Percentiles rank a stretch among this genome's conserved stretches.
These are phyloP conservation scores for Smallanthus sonchifolius DNA, from an alignment of 129 eudicot species.

Conservation along the genomic window DNA sequence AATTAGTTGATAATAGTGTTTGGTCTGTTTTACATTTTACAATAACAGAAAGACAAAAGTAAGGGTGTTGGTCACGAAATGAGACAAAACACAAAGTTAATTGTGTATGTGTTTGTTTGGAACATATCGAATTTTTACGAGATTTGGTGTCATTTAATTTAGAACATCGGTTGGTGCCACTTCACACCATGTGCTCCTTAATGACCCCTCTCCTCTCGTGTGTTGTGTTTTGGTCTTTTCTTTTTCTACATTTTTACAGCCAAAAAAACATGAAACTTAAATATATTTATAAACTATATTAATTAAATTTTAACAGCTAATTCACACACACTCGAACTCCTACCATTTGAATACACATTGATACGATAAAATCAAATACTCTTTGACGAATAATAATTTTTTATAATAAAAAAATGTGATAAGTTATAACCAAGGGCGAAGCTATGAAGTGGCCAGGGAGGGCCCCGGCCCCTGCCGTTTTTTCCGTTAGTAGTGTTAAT, in stretches of 20 bases:
- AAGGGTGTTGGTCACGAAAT: background rate
- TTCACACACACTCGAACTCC: too few relatives aligned
- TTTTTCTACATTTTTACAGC: background rate
- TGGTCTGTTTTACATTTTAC: background rate
- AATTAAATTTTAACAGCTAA: too few relatives aligned
- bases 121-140: conserved; percentile 24
- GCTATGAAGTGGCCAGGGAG: too few relatives aligned
- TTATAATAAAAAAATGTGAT: too few relatives aligned
- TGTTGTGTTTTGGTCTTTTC: background rate
- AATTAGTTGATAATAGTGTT: conserved; percentile 1
- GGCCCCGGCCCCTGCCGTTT: too few relatives aligned
- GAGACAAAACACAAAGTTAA: conserved; percentile 18
- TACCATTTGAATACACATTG: too few relatives aligned
- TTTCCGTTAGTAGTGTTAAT: too few relatives aligned
- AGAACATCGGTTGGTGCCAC: conserved; percentile 28
- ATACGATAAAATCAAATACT: too few relatives aligned
- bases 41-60: conserved; percentile 8
- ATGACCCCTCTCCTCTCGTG: background rate
- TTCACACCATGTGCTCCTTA: conserved; percentile 21
- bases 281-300: too few relatives aligned
- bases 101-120: conserved; percentile 12
- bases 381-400: too few relatives aligned
- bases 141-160: conserved; percentile 16
- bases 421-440: too few relatives aligned
- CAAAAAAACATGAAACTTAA: too few relatives aligned